Conservation (phyloP, 2,329 filamentous ascomycete species). For the Aspergillus hiratsukae region DNA sequence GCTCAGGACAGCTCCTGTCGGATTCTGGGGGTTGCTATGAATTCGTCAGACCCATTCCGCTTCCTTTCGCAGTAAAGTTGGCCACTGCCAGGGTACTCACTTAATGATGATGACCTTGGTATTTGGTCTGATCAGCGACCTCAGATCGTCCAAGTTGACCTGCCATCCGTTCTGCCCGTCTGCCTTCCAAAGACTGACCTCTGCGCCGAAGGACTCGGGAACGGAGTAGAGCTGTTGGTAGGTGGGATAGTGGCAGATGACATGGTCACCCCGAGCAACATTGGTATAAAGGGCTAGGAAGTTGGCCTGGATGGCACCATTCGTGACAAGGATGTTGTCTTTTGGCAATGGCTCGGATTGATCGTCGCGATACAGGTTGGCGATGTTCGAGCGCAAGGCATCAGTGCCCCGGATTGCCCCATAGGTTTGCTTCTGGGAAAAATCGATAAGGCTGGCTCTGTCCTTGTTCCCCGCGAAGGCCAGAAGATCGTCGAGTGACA, state of each 20-base stretch:
- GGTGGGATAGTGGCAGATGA: conserved; percentile 80
- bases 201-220: conserved; percentile 68
- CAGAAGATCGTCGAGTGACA: conserved; percentile 66
- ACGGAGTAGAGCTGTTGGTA: conserved; percentile 81
- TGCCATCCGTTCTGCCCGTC: conserved; percentile 61
- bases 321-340: conserved; percentile 69
- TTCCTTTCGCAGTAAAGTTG: background rate
- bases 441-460: conserved; percentile 23
- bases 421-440: conserved; percentile 24
- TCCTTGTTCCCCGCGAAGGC: conserved; percentile 46
- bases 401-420: conserved; percentile 23
- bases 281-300: conserved; percentile 72
- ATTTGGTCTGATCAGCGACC: conserved; percentile 52
- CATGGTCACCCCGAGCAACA: conserved; percentile 70
- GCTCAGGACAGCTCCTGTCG: conserved; percentile 66
- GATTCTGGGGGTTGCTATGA: conserved; percentile 68
- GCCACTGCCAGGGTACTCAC: conserved; percentile 17
- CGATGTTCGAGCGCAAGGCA: conserved; percentile 25
- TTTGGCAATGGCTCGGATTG: conserved; percentile 43
- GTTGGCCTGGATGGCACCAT: conserved; percentile 81
- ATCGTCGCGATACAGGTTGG: conserved; percentile 46
- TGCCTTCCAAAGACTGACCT: conserved; percentile 72
- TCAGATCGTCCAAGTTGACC: conserved; percentile 63
- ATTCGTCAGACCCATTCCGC: background rate
- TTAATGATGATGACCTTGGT: conserved; percentile 61